Conservation (phyloP, 495 filamentous ascomycete species). For the Symbiotaphrina buchneri region DNA sequence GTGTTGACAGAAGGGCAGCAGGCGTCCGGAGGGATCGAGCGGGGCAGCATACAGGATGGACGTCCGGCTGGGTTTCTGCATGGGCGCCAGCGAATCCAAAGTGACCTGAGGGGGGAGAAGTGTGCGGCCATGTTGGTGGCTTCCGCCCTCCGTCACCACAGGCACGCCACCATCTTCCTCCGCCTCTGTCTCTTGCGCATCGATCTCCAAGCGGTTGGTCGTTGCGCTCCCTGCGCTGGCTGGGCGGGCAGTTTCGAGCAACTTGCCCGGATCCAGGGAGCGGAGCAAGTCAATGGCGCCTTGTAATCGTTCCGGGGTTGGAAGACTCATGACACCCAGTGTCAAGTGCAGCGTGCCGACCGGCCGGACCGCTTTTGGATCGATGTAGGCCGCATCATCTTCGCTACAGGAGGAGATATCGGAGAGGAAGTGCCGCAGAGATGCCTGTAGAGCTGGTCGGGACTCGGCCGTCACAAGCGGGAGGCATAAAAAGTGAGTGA, state of each 20-base stretch:
- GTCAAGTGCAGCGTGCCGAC: conserved; percentile 69
- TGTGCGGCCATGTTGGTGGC: not conserved
- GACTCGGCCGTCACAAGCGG: conserved; percentile 46
- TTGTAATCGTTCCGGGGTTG: conserved; percentile 27
- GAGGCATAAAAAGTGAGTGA: conserved; percentile 82
- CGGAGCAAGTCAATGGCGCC: conserved; percentile 32
- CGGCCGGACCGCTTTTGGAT: conserved; percentile 46
- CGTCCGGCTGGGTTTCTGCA: conserved; percentile 15
- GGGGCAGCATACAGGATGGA: conserved; percentile 34
- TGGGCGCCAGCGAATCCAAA: conserved; percentile 12
- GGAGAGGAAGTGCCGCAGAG: conserved; percentile 34
- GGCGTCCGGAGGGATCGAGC: conserved; percentile 25
- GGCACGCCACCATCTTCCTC: not conserved
- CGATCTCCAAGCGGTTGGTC: not conserved
- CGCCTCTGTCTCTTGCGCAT: not conserved
- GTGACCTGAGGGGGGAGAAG: conserved; percentile 8
- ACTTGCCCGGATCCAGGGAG: conserved; percentile 22
- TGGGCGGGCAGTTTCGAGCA: conserved; percentile 19
- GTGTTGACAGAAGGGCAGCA: conserved; percentile 38
- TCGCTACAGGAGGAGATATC: conserved; percentile 19
- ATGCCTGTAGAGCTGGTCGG: conserved; percentile 34
- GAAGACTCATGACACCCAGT: conserved; percentile 66
- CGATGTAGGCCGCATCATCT: conserved; percentile 10
- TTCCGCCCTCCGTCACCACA: not conserved
- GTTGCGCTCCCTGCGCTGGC: conserved; percentile 3